A percentile compares a stretch with the other conserved stretches of the same genome.
phyloP scores from a whole-genome alignment of 805 yeast species.

The Pichia deserticola region DNA sequence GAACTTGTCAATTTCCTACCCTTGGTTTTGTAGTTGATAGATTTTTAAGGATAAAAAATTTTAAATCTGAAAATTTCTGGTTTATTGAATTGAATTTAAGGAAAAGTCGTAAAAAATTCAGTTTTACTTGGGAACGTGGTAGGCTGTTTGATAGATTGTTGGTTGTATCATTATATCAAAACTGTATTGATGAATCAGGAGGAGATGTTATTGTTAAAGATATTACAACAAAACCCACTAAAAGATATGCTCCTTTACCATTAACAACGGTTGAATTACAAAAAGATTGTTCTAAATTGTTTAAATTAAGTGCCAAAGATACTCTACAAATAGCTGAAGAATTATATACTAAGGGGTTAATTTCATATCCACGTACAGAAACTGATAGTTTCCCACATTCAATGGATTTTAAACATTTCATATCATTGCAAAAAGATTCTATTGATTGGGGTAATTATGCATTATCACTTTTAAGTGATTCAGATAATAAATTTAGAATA shows the following conservation, averaged over 20 bases:
- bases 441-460: slow-evolving; percentile 73
- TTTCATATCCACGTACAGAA: slow-evolving; percentile 96
- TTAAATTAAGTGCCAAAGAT: slow-evolving; percentile 72
- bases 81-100: slow-evolving; percentile 46
- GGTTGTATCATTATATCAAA: slow-evolving; percentile 58
- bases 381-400: slow-evolving; percentile 77
- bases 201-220: slow-evolving; percentile 44
- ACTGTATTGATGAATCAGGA: slow-evolving; percentile 42
- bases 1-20: slow-evolving; percentile 94
- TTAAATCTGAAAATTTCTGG: slow-evolving; percentile 80
- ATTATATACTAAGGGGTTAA: slow-evolving; percentile 75
- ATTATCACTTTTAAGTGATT: slow-evolving; percentile 29
- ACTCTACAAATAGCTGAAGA: slow-evolving; percentile 77
- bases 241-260: slow-evolving; percentile 80
- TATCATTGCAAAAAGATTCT: slow-evolving; percentile 52
- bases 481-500: slow-evolving; percentile 36
- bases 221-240: slow-evolving; percentile 54
- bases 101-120: slow-evolving; percentile 33
- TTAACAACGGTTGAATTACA: slow-evolving; percentile 91
- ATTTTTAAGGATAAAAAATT: slow-evolving; percentile 63
- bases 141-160: slow-evolving; percentile 66
- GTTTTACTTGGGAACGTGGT: slow-evolving; percentile 65
- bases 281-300: slow-evolving; percentile 68
- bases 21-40: slow-evolving; percentile 94
- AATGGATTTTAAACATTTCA: slow-evolving; percentile 61